phyloP scores from a whole-genome alignment of 163 green algal genomes.

The Scenedesmus sp. region DNA sequence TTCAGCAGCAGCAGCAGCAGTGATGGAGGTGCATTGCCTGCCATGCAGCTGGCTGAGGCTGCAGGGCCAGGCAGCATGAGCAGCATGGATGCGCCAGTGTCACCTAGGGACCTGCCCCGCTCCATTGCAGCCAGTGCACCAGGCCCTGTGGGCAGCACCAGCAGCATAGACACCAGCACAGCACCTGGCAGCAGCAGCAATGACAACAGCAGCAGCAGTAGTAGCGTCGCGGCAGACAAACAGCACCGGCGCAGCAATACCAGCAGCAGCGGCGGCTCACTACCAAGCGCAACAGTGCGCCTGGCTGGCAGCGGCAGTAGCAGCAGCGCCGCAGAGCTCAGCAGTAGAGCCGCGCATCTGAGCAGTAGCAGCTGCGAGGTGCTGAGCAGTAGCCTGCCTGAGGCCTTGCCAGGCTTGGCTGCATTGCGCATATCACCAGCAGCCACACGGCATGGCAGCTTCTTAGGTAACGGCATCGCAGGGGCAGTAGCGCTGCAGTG shows the following conservation, averaged over 20 bases:
- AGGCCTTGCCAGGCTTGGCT: conserved; percentile 14
- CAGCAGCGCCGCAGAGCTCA: conserved; percentile 1
- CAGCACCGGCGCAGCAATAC: neutral
- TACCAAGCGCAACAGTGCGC: neutral
- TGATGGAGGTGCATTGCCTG: neutral
- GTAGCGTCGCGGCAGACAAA: neutral
- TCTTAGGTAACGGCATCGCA: conserved; percentile 22
- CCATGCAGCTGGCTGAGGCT: neutral
- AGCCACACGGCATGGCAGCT: neutral
- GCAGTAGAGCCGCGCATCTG: neutral
- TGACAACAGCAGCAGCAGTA: neutral
- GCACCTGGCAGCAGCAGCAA: neutral
- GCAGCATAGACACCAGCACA: conserved; percentile 37
- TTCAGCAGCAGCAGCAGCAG: neutral
- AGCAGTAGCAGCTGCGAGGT: neutral
- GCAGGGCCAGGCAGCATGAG: conserved; percentile 1
- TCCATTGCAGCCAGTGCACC: neutral
- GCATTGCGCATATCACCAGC: neutral
- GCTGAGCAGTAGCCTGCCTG: neutral
- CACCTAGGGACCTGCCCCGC: neutral
- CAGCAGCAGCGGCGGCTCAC: neutral
- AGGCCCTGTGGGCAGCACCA: neutral
- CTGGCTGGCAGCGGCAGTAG: neutral
- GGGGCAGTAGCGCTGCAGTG: conserved; percentile 31
- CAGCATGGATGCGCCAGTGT: neutral